Base-by-base conservation (phyloP, 108 stramenopile species). In the Nitzschia sp. region DNA sequence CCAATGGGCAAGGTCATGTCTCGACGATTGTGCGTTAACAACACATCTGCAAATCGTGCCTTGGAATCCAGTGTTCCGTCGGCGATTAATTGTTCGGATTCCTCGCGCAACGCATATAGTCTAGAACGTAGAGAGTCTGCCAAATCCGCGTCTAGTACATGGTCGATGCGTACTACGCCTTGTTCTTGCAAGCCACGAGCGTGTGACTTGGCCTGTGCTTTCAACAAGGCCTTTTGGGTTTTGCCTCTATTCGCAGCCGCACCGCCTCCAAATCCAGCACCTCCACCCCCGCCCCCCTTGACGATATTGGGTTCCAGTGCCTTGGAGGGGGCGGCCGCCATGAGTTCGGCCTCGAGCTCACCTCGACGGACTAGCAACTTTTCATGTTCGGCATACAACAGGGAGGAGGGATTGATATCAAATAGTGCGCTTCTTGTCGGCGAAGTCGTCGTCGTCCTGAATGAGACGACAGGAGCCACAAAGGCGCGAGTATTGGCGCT, bases 41-140 rank as follows among this genome's bases (percentile, higher is more conserved):
- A 60, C 9, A 95, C 94, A 68, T 92, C 64, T n/a, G 93, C 89
- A 82, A 87, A 94, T 60, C 88, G 80, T 58, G 83, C 80, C 9
- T 78, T 60, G 13, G 17, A 11, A 34, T 63, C 61, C 3, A 89
- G 59, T 45, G 76, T 64, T 21, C 83, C 86, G 18, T 33, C 29
- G 24, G 26, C 23, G 9, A 93, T 84, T 23, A 82, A 72, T 47
- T 29, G 26, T 53, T 83, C 75, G 3, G 84, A 76, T 59, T 51
- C 23, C 21, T 59, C 13, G 30, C 87, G 62, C 17, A 87, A 47
- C 6, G 79, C 67, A 36, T 71, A 80, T 25, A 90, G 67, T 60
- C 78, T 83, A n/a, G 72, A 42, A 25, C 83, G 78, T 2, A 93
- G 15, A 2, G 69, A n/a, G 71, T 89, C 87, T 32, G 85, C 86